Evolutionary conservation across 2,329 filamentous ascomycete genomes (phyloP), one percentile per base, ranked within the genome.

Genomic region (Paecilomyces niveus): DNA sequence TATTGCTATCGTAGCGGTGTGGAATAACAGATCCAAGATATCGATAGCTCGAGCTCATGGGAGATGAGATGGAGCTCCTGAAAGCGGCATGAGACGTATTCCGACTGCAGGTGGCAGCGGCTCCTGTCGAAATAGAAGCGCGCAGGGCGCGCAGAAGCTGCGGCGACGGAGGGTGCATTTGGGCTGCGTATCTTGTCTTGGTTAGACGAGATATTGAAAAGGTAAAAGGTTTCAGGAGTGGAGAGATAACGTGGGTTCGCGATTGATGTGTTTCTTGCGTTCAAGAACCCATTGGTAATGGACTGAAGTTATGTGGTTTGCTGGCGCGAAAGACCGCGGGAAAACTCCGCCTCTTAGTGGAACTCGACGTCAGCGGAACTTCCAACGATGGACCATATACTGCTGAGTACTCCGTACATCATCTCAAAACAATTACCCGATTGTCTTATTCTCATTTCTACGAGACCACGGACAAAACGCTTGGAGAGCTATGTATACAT

Each of bases 71-170:
- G n/a, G 56, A 55, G 57, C 59, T 56, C 29, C 24, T 29, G 31
- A 49, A 21, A 21, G 9, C 13, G 7, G 31, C 29, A 54, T 32
- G 53, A 10, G 24, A 21, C 18, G 53, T 9, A 22, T 15, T 54
- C 26, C 21, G 53, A 35, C 18, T n/a, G 26, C 18, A 56, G 35
- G 53, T 51, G 35, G 33, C 13, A 7, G n/a, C n/a, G 18, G 39
- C 26, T 11, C 51, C 35, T 53, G 60, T 59, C 31, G 58, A 52
- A 45, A 74, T 64, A n/a, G 72, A 71, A 29, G 67, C 68, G 59
- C 75, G 75, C 59, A 79, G 60, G 32, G 72, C 73, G 57, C 75
- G 72, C 51, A 78, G 72, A 32, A 78, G 72, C 56, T 77, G 74
- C 33, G 69, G 58, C 0, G 76, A 77, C 58, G 76, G 76, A 10